Conservation (phyloP, 2,329 filamentous ascomycete species). For the Penicillium sp. region DNA sequence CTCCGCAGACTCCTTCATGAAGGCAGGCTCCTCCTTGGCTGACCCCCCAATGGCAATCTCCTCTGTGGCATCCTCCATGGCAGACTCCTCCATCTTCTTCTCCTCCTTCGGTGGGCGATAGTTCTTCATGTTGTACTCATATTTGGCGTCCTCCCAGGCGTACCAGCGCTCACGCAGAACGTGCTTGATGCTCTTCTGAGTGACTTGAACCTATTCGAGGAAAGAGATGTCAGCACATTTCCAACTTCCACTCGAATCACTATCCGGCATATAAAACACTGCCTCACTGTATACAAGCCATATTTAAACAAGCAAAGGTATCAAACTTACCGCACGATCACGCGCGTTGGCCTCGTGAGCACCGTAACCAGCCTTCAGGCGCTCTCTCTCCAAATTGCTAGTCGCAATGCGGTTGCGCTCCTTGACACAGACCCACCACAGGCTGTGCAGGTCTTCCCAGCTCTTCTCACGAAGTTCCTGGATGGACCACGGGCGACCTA, state of each 20-base stretch:
- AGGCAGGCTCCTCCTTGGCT: slow-evolving; percentile 24
- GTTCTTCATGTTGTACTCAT: slow-evolving; percentile 32
- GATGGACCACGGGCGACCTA: slow-evolving; percentile 73
- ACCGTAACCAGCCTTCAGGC: slow-evolving; percentile 68
- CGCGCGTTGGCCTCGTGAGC: slow-evolving; percentile 60
- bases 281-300: background rate
- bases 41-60: too few species aligned
- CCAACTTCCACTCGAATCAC: background rate
- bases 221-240: slow-evolving; percentile 1
- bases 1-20: slow-evolving; percentile 5
- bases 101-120: slow-evolving; percentile 34
- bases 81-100: too few species aligned
- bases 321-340: slow-evolving; percentile 58
- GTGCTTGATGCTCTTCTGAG: slow-evolving; percentile 78
- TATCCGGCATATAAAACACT: background rate
- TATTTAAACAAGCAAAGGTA: background rate
- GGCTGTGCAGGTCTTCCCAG: slow-evolving; percentile 84
- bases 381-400: slow-evolving; percentile 61
- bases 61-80: too few species aligned
- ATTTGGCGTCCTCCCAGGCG: slow-evolving; percentile 57
- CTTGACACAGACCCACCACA: slow-evolving; percentile 93
- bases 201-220: slow-evolving; percentile 61
- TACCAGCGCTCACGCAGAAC: slow-evolving; percentile 83
- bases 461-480: slow-evolving; percentile 83
- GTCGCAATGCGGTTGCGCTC: slow-evolving; percentile 89